A percentile compares a stretch with the other conserved stretches of the same genome.
These are phyloP conservation scores for Trichoderma sp. DNA, from an alignment of 2,329 filamentous ascomycete species.

Conservation along the genomic window DNA sequence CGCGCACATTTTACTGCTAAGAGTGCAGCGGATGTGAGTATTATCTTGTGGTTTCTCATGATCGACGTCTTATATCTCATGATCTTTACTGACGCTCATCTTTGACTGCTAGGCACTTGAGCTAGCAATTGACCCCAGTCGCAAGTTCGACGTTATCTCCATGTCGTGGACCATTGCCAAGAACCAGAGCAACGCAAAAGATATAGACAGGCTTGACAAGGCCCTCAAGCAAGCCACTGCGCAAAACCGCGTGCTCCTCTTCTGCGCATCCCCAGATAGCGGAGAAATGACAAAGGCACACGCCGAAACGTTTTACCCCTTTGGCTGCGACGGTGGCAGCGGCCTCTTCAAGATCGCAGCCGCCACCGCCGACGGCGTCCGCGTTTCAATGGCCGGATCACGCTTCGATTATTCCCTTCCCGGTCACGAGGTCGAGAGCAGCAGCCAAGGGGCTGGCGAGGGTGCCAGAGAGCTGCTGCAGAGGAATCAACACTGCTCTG, in stretches of 20 bases:
- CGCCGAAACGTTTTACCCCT: not conserved
- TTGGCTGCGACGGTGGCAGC: not conserved
- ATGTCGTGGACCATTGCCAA: constrained; percentile 15
- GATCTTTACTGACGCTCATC: not conserved
- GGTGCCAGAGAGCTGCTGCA: not conserved
- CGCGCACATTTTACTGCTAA: constrained; percentile 2
- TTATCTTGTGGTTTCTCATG: not conserved
- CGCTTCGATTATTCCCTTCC: not conserved
- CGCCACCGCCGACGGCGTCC: not conserved
- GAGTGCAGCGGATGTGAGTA: constrained; percentile 12
- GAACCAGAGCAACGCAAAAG: not conserved
- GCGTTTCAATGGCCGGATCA: not conserved
- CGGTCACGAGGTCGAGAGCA: constrained; percentile 1
- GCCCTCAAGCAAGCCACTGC: not conserved
- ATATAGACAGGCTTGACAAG: not conserved
- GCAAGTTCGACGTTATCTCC: constrained; percentile 5
- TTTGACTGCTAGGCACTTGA: not conserved
- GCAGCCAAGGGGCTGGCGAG: not conserved
- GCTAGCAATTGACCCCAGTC: not conserved
- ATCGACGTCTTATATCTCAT: no score
- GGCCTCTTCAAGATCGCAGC: constrained; percentile 7
- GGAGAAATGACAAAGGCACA: not conserved
- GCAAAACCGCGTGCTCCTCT: not conserved
- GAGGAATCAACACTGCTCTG: not conserved
- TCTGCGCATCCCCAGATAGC: not conserved